phyloP scores from a whole-genome alignment of 208 protist genomes.

The Leishmania guyanensis region DNA sequence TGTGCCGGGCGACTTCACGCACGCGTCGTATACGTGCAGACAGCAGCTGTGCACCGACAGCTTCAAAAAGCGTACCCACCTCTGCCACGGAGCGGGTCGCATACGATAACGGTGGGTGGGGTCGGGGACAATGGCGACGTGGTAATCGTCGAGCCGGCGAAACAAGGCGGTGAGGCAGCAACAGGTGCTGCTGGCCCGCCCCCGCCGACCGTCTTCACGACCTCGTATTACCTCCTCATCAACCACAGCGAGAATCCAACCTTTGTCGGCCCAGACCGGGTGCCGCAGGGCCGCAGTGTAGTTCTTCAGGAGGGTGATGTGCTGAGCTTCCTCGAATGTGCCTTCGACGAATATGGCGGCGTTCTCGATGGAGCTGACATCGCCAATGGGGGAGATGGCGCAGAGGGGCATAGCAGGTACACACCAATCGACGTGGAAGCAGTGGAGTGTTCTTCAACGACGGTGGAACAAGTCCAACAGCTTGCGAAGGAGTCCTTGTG shows the following conservation, averaged over 20 bases:
- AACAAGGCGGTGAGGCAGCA: too few relatives aligned
- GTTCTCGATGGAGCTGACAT: conserved; percentile 31
- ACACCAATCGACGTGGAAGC: neutral
- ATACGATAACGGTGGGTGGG: neutral
- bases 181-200: neutral
- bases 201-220: conserved; percentile 17
- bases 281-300: conserved; percentile 43
- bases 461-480: conserved; percentile 15
- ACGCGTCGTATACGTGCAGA: conserved; percentile 55
- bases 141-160: conserved; percentile 10
- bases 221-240: conserved; percentile 72
- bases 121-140: conserved; percentile 15
- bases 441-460: neutral
- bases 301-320: conserved; percentile 66
- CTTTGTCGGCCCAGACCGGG: conserved; percentile 47
- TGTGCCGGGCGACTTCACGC: conserved; percentile 75
- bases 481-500: conserved; percentile 20
- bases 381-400: neutral
- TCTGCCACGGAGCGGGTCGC: neutral
- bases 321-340: conserved; percentile 75
- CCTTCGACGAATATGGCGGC: conserved; percentile 70
- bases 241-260: conserved; percentile 74
- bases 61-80: conserved; percentile 16
- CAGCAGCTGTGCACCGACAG: conserved; percentile 27
- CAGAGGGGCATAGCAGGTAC: neutral